Percentiles rank a stretch among this genome's conserved stretches.
These are phyloP conservation scores for Backusella luteola DNA, from an alignment of 192 early-diverging fungal species.

Conservation along the genomic window DNA sequence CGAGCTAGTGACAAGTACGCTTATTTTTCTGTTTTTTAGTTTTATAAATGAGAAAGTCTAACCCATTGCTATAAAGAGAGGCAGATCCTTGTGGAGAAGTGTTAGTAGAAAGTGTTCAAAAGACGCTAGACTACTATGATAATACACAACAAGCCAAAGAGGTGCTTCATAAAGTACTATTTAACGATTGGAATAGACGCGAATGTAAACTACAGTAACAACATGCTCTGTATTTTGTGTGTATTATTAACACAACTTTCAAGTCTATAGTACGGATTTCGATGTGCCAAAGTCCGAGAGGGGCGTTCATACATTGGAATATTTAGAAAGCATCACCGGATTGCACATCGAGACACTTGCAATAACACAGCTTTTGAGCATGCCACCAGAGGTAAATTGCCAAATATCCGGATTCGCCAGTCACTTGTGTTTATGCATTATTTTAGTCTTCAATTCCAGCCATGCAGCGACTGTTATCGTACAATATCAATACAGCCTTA, in stretches of 20 bases:
- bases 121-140: neutral
- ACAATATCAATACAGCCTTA: neutral
- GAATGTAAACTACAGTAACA: neutral
- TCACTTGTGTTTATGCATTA: neutral
- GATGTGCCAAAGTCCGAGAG: conserved; percentile 1
- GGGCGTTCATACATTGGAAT: neutral
- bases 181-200: neutral
- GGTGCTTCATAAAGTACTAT: neutral
- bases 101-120: neutral
- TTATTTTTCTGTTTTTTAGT: neutral
- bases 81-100: neutral
- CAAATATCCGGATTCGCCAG: neutral
- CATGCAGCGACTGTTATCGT: neutral
- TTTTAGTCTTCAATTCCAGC: neutral
- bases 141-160: neutral
- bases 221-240: neutral
- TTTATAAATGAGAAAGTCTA: neutral
- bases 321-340: neutral
- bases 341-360: neutral
- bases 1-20: neutral
- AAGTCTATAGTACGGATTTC: neutral
- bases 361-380: neutral
- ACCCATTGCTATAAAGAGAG: neutral
- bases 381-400: neutral
- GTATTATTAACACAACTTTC: neutral